A percentile compares a stretch with the other conserved stretches of the same genome.
phyloP scores from a whole-genome alignment of 208 protist genomes.

The Phytomonas sp. region DNA sequence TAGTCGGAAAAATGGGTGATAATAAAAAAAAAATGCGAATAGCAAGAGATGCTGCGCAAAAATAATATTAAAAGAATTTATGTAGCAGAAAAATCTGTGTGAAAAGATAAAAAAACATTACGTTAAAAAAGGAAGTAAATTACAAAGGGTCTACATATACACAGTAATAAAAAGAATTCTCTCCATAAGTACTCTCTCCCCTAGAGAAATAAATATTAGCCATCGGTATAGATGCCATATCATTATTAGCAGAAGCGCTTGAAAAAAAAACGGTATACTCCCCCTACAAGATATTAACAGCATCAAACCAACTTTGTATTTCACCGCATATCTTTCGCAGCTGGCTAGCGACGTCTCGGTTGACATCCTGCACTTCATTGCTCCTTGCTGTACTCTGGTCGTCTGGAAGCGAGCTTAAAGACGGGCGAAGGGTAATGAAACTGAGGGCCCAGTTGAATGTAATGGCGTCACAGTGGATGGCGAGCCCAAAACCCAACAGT shows the following conservation, averaged over 20 bases:
- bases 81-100: slow-evolving; percentile 2
- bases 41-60: slow-evolving; percentile 3
- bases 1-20: slow-evolving; percentile 5
- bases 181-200: background rate
- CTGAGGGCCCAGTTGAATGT: background rate
- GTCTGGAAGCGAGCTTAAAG: background rate
- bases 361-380: background rate
- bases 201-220: background rate
- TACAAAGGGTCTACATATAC: background rate
- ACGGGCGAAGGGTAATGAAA: background rate
- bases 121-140: background rate
- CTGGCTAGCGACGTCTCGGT: background rate
- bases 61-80: background rate
- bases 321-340: background rate
- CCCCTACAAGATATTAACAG: background rate
- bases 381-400: background rate
- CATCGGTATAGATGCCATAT: background rate
- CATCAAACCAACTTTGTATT: background rate
- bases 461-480: background rate
- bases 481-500: background rate
- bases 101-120: background rate
- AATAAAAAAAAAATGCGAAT: slow-evolving; percentile 6
- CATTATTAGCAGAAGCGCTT: background rate
- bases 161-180: background rate
- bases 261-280: background rate